Percentiles rank a stretch among this genome's conserved stretches.
Evolutionary conservation across 2,329 filamentous ascomycete genomes (phyloP).

Genomic region (Chalaropsis thielavioides): DNA sequence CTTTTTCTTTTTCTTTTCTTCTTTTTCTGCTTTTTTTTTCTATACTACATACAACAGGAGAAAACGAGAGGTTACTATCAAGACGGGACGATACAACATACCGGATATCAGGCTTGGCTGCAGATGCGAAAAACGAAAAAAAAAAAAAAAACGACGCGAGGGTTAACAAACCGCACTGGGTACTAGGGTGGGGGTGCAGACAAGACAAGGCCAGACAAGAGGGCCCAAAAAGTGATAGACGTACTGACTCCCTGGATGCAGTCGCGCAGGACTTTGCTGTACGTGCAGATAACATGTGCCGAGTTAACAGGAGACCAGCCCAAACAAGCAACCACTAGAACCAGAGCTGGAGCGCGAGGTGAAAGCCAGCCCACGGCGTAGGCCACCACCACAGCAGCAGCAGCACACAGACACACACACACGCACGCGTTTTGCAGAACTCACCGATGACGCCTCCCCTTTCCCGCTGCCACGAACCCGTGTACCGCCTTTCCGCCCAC

Average conservation of each 20-base stretch:
- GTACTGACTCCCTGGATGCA: slow-evolving; percentile 37
- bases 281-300: neutral
- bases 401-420: neutral
- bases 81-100: slow-evolving; percentile 21
- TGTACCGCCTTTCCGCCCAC: neutral
- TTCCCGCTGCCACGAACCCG: neutral
- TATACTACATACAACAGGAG: too few species aligned
- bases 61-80: neutral
- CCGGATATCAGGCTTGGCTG: slow-evolving; percentile 42
- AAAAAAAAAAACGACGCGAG: slow-evolving; percentile 16
- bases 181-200: neutral
- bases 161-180: slow-evolving; percentile 17
- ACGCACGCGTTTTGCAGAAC: neutral
- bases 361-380: neutral
- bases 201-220: too few species aligned
- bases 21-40: too few species aligned
- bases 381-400: neutral
- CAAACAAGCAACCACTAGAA: neutral
- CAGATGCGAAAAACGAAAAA: slow-evolving; percentile 12
- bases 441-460: neutral
- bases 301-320: neutral
- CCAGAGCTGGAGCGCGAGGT: too few species aligned
- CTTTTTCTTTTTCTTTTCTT: neutral
- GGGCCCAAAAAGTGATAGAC: slow-evolving; percentile 20
- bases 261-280: slow-evolving; percentile 36